phyloP scores from a whole-genome alignment of 2,329 filamentous ascomycete species.

The Anisogramma anomala region DNA sequence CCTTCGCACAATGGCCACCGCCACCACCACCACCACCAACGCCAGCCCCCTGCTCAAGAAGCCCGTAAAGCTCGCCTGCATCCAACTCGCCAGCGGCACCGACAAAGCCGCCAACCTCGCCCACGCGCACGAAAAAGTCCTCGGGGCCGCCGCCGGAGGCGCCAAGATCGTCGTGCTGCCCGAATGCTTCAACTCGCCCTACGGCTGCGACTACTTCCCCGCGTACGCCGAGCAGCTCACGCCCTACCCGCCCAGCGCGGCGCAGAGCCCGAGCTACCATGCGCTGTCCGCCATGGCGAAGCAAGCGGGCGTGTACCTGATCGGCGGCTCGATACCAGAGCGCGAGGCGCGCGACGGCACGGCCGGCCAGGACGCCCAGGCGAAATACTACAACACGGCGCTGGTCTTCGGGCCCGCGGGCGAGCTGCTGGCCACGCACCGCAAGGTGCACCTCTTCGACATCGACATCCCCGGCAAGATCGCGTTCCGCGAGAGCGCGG shows the following conservation, averaged over 20 bases:
- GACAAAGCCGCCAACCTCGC: constrained; percentile 80
- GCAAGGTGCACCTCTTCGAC: constrained; percentile 94
- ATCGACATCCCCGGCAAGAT: constrained; percentile 96
- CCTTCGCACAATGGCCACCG: constrained; percentile 24
- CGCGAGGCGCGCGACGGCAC: constrained; percentile 27
- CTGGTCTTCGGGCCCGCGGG: constrained; percentile 73
- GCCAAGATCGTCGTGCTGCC: constrained; percentile 84
- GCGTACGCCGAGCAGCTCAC: constrained; percentile 81
- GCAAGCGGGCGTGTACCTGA: constrained; percentile 67
- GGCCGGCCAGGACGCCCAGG: constrained; percentile 25
- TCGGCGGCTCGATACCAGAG: constrained; percentile 91
- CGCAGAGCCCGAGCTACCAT: constrained; percentile 72
- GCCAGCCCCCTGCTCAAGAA: constrained; percentile 49
- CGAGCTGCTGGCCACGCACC: constrained; percentile 70
- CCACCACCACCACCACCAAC: constrained; percentile 20
- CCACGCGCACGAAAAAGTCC: constrained; percentile 69
- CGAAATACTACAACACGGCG: constrained; percentile 81
- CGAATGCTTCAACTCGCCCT: constrained; percentile 98
- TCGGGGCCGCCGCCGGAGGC: constrained; percentile 63
- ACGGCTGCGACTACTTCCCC: constrained; percentile 82
- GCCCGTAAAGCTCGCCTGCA: constrained; percentile 66
- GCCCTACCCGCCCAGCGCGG: constrained; percentile 58
- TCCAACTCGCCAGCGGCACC: constrained; percentile 69
- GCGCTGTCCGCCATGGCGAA: constrained; percentile 69
- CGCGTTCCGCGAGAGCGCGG: constrained; percentile 79